Conservation (phyloP, 192 early-diverging fungal species). For the Coemansia sp. region DNA sequence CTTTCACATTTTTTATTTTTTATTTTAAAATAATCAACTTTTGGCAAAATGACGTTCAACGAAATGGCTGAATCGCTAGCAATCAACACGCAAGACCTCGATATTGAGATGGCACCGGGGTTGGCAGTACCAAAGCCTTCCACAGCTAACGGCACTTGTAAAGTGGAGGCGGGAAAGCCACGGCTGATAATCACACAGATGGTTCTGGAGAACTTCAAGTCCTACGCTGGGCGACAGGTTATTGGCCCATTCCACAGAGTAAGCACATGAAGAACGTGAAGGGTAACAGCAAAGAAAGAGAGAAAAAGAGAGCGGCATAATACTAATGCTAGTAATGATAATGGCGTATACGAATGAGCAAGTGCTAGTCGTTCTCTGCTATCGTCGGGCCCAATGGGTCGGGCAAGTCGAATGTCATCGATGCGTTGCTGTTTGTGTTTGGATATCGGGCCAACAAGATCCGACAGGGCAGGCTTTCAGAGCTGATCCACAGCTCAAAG, state of each 20-base stretch:
- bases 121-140: not conserved
- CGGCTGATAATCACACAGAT: slow-evolving; percentile 76
- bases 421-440: slow-evolving; percentile 97
- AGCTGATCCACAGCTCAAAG: slow-evolving; percentile 93
- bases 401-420: slow-evolving; percentile 99
- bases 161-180: slow-evolving; percentile 10
- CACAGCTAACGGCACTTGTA: not conserved
- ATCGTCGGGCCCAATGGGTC: slow-evolving; percentile 98
- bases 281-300: not conserved
- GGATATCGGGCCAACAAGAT: slow-evolving; percentile 97
- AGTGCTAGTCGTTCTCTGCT: slow-evolving; percentile 59
- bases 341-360: too few species aligned
- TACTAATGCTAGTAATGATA: too few species aligned
- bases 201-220: slow-evolving; percentile 95
- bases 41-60: slow-evolving; percentile 5
- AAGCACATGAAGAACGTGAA: slow-evolving; percentile 51
- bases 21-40: not conserved
- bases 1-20: not conserved
- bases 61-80: slow-evolving; percentile 7
- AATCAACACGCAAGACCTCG: slow-evolving; percentile 13
- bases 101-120: not conserved
- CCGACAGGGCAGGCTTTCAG: slow-evolving; percentile 90
- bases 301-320: not conserved
- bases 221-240: slow-evolving; percentile 84
- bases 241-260: slow-evolving; percentile 94